phyloP scores from a whole-genome alignment of 352 stramenopile species.

The Phytophthora melonis region DNA sequence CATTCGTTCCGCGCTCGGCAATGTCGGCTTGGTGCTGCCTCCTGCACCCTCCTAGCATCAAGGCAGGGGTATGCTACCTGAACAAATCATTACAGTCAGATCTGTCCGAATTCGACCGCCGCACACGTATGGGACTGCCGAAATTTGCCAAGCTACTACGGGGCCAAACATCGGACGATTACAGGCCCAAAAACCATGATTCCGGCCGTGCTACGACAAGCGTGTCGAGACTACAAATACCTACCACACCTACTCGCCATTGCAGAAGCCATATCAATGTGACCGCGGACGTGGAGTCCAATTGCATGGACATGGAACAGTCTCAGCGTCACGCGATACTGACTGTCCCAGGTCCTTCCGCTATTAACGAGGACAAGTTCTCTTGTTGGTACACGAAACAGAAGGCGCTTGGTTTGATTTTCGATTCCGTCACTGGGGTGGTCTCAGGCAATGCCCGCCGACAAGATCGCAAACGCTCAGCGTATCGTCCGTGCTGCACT shows the following conservation, averaged over 20 bases:
- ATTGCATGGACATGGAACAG: conserved; percentile 10
- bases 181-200: neutral
- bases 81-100: neutral
- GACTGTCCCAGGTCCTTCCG: neutral
- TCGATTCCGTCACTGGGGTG: conserved; percentile 7
- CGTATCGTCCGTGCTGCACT: neutral
- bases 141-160: neutral
- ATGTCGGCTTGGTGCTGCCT: neutral
- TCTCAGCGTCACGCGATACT: conserved; percentile 21
- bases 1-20: neutral
- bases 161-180: conserved; percentile 4
- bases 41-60: too few species aligned
- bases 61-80: neutral
- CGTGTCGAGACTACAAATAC: conserved; percentile 5
- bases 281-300: neutral
- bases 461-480: conserved; percentile 5
- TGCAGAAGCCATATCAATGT: neutral
- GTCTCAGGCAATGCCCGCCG: neutral
- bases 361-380: conserved; percentile 39
- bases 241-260: conserved; percentile 1
- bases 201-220: neutral
- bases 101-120: neutral
- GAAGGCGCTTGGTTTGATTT: conserved; percentile 23
- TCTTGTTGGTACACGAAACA: conserved; percentile 5
- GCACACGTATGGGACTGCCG: neutral